Percentiles rank a stretch among this genome's conserved stretches.
These are phyloP conservation scores for Leptographium lundbergii DNA, from an alignment of 2,329 filamentous ascomycete genomes.

Conservation along the genomic window DNA sequence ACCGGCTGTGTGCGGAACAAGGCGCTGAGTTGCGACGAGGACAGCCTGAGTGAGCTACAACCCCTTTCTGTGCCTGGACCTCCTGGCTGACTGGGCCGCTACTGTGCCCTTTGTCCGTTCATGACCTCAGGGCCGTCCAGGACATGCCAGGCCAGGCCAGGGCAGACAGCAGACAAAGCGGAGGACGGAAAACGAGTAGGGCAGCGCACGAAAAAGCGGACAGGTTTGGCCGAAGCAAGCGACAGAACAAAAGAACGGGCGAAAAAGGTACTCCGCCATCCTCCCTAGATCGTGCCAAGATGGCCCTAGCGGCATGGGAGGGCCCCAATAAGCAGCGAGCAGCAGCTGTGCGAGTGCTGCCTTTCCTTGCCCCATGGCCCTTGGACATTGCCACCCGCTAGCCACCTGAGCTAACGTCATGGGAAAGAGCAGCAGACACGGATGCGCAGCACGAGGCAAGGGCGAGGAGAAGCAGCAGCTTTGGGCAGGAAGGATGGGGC, in stretches of 20 bases:
- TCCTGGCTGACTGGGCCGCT: background rate
- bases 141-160: background rate
- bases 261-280: background rate
- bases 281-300: constrained; percentile 1
- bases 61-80: background rate
- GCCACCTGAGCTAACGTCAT: background rate
- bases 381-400: background rate
- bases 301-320: background rate
- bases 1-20: background rate
- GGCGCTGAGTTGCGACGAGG: background rate
- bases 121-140: background rate
- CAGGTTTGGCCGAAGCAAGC: background rate
- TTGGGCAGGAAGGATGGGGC: background rate
- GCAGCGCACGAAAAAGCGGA: background rate
- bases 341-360: background rate
- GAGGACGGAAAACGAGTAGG: background rate
- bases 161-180: background rate
- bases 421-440: background rate
- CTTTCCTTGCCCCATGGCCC: background rate
- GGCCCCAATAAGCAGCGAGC: background rate
- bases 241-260: background rate
- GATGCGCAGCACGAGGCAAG: background rate
- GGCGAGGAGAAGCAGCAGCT: background rate
- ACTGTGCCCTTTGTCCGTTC: background rate
- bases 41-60: background rate